Evolutionary conservation across 2,329 filamentous ascomycete genomes (phyloP), one percentile per base, ranked within the genome.

Genomic region (Alternaria viburni): DNA sequence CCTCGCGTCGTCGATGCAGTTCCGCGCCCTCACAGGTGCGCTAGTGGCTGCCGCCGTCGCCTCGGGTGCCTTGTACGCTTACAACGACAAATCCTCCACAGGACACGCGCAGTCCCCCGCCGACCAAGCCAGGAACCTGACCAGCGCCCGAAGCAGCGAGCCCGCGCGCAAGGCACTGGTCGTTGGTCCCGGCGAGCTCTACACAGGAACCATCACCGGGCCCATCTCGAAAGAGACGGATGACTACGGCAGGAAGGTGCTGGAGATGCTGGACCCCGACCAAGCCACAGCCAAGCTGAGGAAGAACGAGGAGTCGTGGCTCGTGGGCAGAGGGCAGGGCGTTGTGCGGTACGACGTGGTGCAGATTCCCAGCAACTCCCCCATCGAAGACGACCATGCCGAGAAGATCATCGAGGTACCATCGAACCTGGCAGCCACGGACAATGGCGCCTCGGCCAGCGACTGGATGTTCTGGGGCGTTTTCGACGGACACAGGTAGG

Each of bases 391-490:
- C 76, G 96, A 99, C 77, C 96, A 99, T 77, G 92, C 94, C 56
- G 96, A 99, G 83, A 97, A 97, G 86, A 97, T 98, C 74, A 93
- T 99, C 50, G 93, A 98, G 80, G 89, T 97, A 9, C 91, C 93
- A 5, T 86, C 86, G 57, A 85, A 83, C 54, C 83, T 87, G 43
- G 84, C 86, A 25, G 84, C 85, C 15, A 83, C 84, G 8, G 83
- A 86, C 73, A 81, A 86, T 77, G 81, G 86, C 41, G 85, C 86
- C 15, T 69, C 85, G 17, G 89, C 85, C 62, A 92, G 88, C 65
- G 96, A 99, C 81, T 99, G 96, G 96, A 98, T 98, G 93, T 99
- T 99, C 80, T 99, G 96, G 96, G 96, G 94, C 61, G 94, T 99
- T 17, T 99, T 98, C 80, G 96, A 99, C 77, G 96, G 96, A 0